Base-by-base conservation (phyloP, 768 basidiomycete genomes). In the Leccinum imitatum region DNA sequence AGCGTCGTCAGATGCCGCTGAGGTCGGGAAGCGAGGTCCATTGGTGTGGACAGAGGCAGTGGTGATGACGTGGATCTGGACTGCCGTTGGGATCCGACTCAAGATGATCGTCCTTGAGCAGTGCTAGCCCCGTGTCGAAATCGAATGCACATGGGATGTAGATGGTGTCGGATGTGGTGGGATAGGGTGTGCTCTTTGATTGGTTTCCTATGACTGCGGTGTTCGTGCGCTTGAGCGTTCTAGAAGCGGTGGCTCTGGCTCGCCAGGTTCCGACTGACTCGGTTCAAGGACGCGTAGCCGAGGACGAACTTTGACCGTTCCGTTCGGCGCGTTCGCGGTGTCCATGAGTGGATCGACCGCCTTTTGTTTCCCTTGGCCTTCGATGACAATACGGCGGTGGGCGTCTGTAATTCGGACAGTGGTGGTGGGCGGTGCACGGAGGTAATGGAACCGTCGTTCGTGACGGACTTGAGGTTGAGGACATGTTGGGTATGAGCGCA, bases 401-500 rank as follows among this genome's bases (percentile, higher is more conserved):
- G 27, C 10, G 57, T 44, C 31, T 61, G 60, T 39, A 39, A 19
- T 15, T 54, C 58, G 31, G n/a, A 21, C 0, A 54, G 62, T 47
- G 61, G 31, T 14, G 31, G 63, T 54, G 59, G 51, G 47, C 58
- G 60, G 23, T 51, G 62, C 37, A 50, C 48, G 50, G 57, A 47
- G 57, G 60, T 23, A 37, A 31, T 54, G 46, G 58, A 13, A 56
- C 35, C 27, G 23, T 59, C 61, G 55, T 63, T 63, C 55, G 61
- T 56, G 30, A 68, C 59, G 19, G 75, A 58, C 0, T 74, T 76
- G 11, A 81, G 74, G 60, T 74, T 72, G 59, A 82, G 83, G 53
- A 80, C 76, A 44, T 80, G 82, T 67, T 82, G 86, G 25, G 76
- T 83, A 50, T 79, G 83, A 41, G 82, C 81, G 53, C 84, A 78